Evolutionary conservation across 805 yeast species (phyloP).

Genomic region (Danielia oregonensis): DNA sequence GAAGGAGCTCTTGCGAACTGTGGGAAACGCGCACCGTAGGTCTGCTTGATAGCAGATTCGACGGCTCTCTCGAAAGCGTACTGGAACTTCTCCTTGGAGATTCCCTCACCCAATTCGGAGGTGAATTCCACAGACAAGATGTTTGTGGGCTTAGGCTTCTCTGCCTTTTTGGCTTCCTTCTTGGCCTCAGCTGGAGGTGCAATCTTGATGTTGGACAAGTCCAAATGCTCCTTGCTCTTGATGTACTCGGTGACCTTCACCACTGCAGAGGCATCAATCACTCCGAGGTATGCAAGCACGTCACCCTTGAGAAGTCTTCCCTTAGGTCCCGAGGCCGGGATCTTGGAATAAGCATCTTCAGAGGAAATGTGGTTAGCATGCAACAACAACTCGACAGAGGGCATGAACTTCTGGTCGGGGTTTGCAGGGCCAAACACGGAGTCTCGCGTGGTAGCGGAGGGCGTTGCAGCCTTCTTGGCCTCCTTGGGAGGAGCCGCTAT

Average conservation of each 20-base stretch:
- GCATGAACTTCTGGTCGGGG: slow-evolving; percentile 63
- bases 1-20: slow-evolving; percentile 32
- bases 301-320: slow-evolving; percentile 91
- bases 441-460: slow-evolving; percentile 4
- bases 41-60: slow-evolving; percentile 25
- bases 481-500: slow-evolving; percentile 2
- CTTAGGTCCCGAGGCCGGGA: slow-evolving; percentile 82
- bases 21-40: slow-evolving; percentile 35
- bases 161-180: slow-evolving; percentile 13
- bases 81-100: slow-evolving; percentile 25
- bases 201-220: slow-evolving; percentile 62
- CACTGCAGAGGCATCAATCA: slow-evolving; percentile 56
- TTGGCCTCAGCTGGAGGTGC: slow-evolving; percentile 26
- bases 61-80: slow-evolving; percentile 29
- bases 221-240: slow-evolving; percentile 57
- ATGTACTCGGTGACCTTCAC: slow-evolving; percentile 53
- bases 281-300: slow-evolving; percentile 78
- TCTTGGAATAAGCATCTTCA: slow-evolving; percentile 67
- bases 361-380: slow-evolving; percentile 57
- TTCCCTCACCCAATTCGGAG: slow-evolving; percentile 24
- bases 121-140: slow-evolving; percentile 23
- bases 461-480: slow-evolving; percentile 1
- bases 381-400: slow-evolving; percentile 72
- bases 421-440: slow-evolving; percentile 46
- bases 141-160: slow-evolving; percentile 28